Conservation (phyloP, 305 asterid species). For the Euphrasia arctica region DNA sequence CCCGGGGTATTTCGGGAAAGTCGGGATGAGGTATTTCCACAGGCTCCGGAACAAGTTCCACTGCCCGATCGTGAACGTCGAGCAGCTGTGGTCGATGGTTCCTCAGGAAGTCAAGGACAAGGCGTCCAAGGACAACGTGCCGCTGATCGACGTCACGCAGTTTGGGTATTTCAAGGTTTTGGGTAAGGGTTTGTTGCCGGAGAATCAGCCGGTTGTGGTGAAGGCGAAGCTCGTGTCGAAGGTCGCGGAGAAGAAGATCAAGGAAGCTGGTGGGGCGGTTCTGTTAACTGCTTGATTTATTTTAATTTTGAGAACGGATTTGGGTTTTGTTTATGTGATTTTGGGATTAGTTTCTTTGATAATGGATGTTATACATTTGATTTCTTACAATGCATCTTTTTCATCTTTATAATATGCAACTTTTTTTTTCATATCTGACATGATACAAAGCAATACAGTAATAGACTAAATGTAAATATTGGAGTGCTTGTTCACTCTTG, state of each 20-base stretch:
- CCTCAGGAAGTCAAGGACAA: background rate
- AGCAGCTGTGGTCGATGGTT: background rate
- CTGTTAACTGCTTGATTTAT: background rate
- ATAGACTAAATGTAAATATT: too few species aligned
- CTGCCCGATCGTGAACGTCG: background rate
- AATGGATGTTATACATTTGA: too few species aligned
- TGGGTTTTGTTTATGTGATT: too few species aligned
- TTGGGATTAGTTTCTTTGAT: too few species aligned
- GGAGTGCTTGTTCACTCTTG: too few species aligned
- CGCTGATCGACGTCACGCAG: background rate
- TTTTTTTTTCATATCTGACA: too few species aligned
- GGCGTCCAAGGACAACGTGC: background rate
- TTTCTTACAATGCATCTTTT: too few species aligned
- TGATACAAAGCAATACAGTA: too few species aligned
- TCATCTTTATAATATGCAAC: too few species aligned
- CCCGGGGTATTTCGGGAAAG: background rate
- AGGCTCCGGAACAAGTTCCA: background rate
- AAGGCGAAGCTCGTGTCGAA: background rate
- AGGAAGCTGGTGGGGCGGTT: background rate
- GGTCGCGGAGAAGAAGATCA: background rate
- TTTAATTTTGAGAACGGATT: too few species aligned
- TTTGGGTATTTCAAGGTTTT: background rate
- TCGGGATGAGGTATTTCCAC: background rate
- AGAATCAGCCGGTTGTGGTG: background rate
- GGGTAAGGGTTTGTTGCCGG: background rate